Base-by-base conservation (phyloP, 1,284 basidiomycete genomes). In the Exobasidium cylindrosporum region DNA sequence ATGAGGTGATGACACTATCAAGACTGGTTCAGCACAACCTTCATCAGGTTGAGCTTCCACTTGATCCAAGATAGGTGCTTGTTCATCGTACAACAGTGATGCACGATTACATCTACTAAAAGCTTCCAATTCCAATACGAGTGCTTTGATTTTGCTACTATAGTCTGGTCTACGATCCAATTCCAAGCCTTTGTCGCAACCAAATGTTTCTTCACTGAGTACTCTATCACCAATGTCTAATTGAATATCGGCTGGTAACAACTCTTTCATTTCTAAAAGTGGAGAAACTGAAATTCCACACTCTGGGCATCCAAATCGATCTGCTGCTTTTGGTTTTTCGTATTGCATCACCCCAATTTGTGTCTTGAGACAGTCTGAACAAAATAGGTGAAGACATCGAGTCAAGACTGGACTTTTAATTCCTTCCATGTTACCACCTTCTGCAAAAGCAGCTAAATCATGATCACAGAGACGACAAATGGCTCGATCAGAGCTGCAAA, bases 321-420 rank as follows among this genome's bases (percentile, higher is more conserved):
- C 57, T 14, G 70, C 70, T 11, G 63, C 63, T 45, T 57, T 59
- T 6, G 59, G 35, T 0, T 52, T 44, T 0, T 60, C 61, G n/a
- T 66, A 66, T 69, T 66, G 67, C 1, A 66, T 56, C 21, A 32
- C 57, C 10, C 69, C 69, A 24, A 70, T 66, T 26, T 40, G 44
- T 21, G 54, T 57, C 84, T 44, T 85, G 64, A 71, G 73, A 66
- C 74, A 76, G 3, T 40, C 14, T 11, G 80, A 79, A 74, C 75
- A 83, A 80, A 91, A 94, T 31, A 97, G 83, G 80, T 98, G 96
- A 75, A 92, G 90, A 81, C 96, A 99, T 61, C 89, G 86, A 5
- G 96, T 97, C 73, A 99, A 65, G 11, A 80, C 72, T 4, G 77
- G 72, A 32, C 61, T 63, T 7, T 28, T 29, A 21, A 17, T 24